A percentile compares a stretch with the other conserved stretches of the same genome.
Conservation (phyloP, 1,139 yeast genomes). For the Geotrichum australiense region DNA sequence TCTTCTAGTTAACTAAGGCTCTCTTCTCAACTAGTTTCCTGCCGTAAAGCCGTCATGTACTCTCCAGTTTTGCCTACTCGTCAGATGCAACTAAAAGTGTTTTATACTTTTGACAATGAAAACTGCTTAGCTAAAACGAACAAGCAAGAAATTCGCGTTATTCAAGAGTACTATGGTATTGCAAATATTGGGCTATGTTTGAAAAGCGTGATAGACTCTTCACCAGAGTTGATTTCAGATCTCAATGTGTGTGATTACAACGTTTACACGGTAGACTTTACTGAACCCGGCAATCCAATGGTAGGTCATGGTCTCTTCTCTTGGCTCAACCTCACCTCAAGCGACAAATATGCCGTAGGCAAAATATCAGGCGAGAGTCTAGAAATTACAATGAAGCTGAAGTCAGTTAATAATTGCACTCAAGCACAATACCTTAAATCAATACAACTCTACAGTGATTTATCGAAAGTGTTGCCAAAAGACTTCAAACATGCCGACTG, state of each 20-base stretch:
- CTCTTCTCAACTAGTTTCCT: not conserved
- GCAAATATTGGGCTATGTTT: constrained; percentile 33
- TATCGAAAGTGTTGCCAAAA: constrained; percentile 19
- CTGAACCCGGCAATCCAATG: constrained; percentile 35
- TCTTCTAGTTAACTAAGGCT: too few relatives aligned
- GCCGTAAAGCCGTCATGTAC: constrained; percentile 7
- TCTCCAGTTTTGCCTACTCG: constrained; percentile 17
- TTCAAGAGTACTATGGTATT: constrained; percentile 28
- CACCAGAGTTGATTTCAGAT: constrained; percentile 35
- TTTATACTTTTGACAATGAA: constrained; percentile 33
- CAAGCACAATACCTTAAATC: constrained; percentile 21
- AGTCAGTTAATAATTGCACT: constrained; percentile 20
- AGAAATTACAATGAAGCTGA: constrained; percentile 23
- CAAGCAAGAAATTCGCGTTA: constrained; percentile 26
- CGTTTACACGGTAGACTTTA: constrained; percentile 37
- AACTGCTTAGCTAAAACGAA: constrained; percentile 32
- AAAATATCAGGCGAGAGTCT: not conserved
- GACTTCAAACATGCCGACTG: constrained; percentile 24
- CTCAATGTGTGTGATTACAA: constrained; percentile 32
- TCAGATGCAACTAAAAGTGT: constrained; percentile 31
- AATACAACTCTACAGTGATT: constrained; percentile 18
- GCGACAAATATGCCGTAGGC: constrained; percentile 9
- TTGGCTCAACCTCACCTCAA: constrained; percentile 10
- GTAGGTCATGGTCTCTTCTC: constrained; percentile 37
- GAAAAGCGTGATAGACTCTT: constrained; percentile 29